phyloP scores from a whole-genome alignment of 441 rosid species.

The Theobroma grandiflorum region DNA sequence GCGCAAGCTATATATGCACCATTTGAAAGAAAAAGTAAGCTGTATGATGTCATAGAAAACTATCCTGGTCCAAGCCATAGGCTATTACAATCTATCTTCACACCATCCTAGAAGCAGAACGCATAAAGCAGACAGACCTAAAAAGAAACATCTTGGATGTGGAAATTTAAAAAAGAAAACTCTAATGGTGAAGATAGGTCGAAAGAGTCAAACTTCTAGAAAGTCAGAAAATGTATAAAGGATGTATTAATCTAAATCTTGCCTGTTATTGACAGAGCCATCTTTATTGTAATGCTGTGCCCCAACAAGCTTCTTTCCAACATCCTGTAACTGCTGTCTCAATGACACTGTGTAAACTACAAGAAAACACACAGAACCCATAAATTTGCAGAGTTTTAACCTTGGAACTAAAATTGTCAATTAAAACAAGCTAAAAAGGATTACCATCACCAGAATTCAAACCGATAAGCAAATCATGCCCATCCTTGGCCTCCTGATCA shows the following conservation, averaged over 20 bases:
- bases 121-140: background rate
- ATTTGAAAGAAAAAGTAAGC: background rate
- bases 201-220: background rate
- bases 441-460: conserved; percentile 96
- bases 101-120: background rate
- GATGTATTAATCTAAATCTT: conserved; percentile 37
- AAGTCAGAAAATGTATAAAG: background rate
- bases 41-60: background rate
- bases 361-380: conserved; percentile 41
- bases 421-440: conserved; percentile 29
- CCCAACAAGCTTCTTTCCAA: conserved; percentile 90
- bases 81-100: background rate
- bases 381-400: conserved; percentile 37
- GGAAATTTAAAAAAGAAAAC: background rate
- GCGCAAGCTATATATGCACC: background rate
- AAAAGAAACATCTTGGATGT: background rate
- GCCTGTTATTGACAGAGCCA: conserved; percentile 92
- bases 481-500: conserved; percentile 94
- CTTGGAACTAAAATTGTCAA: conserved; percentile 27
- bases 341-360: conserved; percentile 91
- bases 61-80: background rate
- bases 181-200: background rate
- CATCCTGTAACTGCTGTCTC: conserved; percentile 97
- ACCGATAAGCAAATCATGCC: conserved; percentile 96
- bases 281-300: conserved; percentile 95